phyloP scores from a whole-genome alignment of 192 early-diverging fungal genomes.

The Lobosporangium transversale region DNA sequence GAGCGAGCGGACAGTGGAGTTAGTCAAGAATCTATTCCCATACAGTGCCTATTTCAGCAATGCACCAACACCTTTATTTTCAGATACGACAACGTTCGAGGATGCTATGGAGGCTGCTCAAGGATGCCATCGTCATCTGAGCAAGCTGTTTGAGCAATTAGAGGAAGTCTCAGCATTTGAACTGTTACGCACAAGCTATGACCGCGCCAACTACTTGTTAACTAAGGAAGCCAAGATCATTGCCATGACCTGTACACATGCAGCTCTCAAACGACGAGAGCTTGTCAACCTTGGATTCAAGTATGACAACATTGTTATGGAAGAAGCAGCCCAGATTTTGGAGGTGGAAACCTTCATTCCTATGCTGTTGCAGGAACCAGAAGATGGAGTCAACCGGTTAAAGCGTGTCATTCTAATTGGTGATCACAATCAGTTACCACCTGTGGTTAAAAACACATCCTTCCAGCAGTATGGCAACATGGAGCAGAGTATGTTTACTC shows the following conservation, averaged over 20 bases:
- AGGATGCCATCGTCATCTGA: conserved; percentile 87
- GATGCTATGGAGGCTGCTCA: conserved; percentile 69
- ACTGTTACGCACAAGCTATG: conserved; percentile 78
- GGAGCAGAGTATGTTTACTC: conserved; percentile 95
- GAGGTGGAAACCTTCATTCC: conserved; percentile 97
- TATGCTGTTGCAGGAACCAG: conserved; percentile 81
- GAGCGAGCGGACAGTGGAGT: conserved; percentile 33
- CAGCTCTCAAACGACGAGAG: conserved; percentile 89
- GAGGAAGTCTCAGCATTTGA: conserved; percentile 96
- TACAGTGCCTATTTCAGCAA: conserved; percentile 82
- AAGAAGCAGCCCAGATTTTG: conserved; percentile 95
- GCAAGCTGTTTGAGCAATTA: conserved; percentile 85
- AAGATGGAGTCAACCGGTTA: conserved; percentile 72
- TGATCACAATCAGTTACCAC: conserved; percentile 97
- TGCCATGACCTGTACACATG: conserved; percentile 98
- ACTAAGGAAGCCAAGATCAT: conserved; percentile 96
- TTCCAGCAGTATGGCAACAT: conserved; percentile 90
- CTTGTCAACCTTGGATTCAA: conserved; percentile 91
- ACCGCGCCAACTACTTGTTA: conserved; percentile 91
- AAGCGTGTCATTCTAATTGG: conserved; percentile 96
- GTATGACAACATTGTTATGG: conserved; percentile 96
- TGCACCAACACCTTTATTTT: conserved; percentile 78
- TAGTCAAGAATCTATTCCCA: conserved; percentile 74
- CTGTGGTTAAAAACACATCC: conserved; percentile 90
- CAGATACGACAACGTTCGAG: conserved; percentile 55